These are phyloP conservation scores for Toxoplasma gondii DNA, from an alignment of 169 alveolate species.

Conservation along the genomic window DNA sequence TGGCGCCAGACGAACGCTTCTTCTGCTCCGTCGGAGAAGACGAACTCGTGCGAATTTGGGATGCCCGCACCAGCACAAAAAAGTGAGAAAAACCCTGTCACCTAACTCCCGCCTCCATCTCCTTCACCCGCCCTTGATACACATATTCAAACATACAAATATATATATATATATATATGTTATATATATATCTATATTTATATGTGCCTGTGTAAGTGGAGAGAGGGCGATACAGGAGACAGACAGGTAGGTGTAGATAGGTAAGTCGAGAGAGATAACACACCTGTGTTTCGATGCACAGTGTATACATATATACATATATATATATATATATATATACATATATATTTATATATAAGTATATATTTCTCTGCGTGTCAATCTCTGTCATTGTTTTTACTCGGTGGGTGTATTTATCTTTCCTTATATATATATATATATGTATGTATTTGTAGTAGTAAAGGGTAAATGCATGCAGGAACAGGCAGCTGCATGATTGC, in stretches of 20 bases:
- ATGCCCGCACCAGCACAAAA: constrained; percentile 55
- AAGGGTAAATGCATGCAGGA: background rate
- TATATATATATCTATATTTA: too few relatives aligned
- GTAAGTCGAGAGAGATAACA: too few relatives aligned
- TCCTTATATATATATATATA: too few relatives aligned
- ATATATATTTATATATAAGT: background rate
- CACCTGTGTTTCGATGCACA: too few relatives aligned
- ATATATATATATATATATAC: background rate
- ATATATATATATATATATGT: too few relatives aligned
- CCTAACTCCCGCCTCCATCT: background rate
- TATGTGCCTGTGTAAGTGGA: background rate
- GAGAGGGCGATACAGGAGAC: too few relatives aligned
- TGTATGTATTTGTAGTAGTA: background rate
- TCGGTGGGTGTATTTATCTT: background rate
- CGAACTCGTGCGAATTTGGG: constrained; percentile 73
- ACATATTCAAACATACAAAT: too few relatives aligned
- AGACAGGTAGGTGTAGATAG: too few relatives aligned
- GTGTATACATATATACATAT: background rate
- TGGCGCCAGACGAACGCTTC: constrained; percentile 60
- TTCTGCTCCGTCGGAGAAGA: constrained; percentile 76
- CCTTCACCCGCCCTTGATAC: too few relatives aligned
- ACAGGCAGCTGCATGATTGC: too few relatives aligned
- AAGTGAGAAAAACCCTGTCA: background rate
- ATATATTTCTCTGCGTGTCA: background rate
- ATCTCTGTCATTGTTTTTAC: background rate